phyloP scores from a whole-genome alignment of 805 yeast genomes.

The Grigorovia transvaalensis region DNA sequence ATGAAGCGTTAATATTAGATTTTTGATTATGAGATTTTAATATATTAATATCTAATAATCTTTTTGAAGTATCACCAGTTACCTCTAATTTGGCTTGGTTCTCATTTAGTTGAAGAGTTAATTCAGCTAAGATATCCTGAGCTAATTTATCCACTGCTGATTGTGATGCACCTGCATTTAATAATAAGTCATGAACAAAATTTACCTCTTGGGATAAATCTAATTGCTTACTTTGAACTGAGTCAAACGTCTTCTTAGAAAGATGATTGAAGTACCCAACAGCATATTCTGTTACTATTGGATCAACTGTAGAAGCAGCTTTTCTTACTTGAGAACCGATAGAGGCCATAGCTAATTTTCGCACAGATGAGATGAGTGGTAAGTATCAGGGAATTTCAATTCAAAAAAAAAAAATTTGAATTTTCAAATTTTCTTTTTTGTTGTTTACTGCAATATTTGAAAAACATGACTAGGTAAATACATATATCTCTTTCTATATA shows the following conservation, averaged over 20 bases:
- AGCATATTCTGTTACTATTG: constrained; percentile 79
- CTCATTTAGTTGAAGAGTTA: constrained; percentile 45
- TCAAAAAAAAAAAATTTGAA: no score
- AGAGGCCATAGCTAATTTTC: constrained; percentile 27
- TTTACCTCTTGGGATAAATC: constrained; percentile 57
- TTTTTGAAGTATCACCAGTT: constrained; percentile 80
- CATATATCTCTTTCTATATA: no score
- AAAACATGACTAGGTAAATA: no score
- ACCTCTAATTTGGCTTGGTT: constrained; percentile 65
- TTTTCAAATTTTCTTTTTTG: no score
- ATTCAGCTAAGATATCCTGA: constrained; percentile 36
- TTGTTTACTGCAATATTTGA: no score
- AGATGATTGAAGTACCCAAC: constrained; percentile 83
- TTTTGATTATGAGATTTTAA: constrained; percentile 50
- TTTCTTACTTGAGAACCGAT: constrained; percentile 57
- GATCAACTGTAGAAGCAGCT: constrained; percentile 79
- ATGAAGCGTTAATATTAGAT: constrained; percentile 63
- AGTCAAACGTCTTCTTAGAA: constrained; percentile 66
- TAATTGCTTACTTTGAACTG: constrained; percentile 65
- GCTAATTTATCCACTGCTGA: constrained; percentile 44
- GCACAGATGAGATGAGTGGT: no score
- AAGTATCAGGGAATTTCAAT: no score
- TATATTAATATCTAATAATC: constrained; percentile 71
- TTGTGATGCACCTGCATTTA: constrained; percentile 73
- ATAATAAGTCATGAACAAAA: constrained; percentile 54